Base-by-base conservation (phyloP, 305 asterid species). In the Ilex paraguariensis region DNA sequence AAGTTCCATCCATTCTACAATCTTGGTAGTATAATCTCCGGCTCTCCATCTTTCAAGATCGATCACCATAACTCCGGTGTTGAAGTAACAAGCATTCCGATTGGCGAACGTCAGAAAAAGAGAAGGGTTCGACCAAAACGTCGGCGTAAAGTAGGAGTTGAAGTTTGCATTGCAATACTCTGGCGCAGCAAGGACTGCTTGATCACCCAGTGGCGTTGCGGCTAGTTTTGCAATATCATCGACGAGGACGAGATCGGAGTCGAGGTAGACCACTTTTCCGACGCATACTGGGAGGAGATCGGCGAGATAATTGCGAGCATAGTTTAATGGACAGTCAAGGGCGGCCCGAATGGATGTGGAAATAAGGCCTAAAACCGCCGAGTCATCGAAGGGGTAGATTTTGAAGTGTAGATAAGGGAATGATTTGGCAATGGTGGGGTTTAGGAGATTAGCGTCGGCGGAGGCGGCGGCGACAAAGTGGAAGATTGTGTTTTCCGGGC, bases 1-100 rank as follows among this genome's bases (percentile, higher is more conserved):
- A 6, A 91, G 79, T 84, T 91, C 96, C 98, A 91, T 91, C 96
- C 98, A 91, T 28, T 91, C 96, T 0, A 78, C 86, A 16, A 91
- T 83, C 80, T 75, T 84, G 0, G 81, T 78, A 2, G 98, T 91
- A 48, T 68, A 84, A 45, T 73, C 95, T 0, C 92, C 95, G 0
- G 42, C 74, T 14, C 96, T 66, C 98, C 98, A 91, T 36, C 88
- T 30, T 62, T 54, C 72, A 7, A 91, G 75, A 61, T 91, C 96
- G 52, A 91, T 87, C 9, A 87, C 95, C 98, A 91, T 91, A 0
- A 91, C 98, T 0, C 98, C 98, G 0, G 96, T 91, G 74, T 91
- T 91, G 77, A 91, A 91, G 49, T 91, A 91, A 69, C 98, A 91
- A 9, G 95, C 81, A 13, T 54, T 82, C 13, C 94, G 76, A 61